phyloP scores from a whole-genome alignment of 768 basidiomycete species.

The Lactarius hatsudake region DNA sequence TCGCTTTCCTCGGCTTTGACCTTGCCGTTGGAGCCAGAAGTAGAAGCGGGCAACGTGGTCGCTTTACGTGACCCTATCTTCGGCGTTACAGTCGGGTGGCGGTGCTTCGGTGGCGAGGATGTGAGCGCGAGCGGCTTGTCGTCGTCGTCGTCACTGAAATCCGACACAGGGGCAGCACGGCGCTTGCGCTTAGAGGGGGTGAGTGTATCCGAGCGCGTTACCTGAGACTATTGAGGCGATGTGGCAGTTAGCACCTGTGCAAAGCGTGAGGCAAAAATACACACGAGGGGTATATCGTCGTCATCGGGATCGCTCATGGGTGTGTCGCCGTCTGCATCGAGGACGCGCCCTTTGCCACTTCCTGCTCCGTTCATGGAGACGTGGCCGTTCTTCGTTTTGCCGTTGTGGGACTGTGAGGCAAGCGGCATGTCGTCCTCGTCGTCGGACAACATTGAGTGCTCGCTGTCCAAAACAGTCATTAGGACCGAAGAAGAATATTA shows the following conservation, averaged over 20 bases:
- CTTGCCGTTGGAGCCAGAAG: constrained; percentile 40
- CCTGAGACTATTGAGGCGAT: constrained; percentile 47
- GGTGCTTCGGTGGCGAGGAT: constrained; percentile 63
- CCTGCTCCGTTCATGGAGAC: constrained; percentile 39
- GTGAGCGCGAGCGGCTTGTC: constrained; percentile 73
- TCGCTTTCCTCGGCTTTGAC: constrained; percentile 36
- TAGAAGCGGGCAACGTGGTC: constrained; percentile 36
- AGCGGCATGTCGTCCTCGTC: constrained; percentile 53
- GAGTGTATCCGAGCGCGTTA: constrained; percentile 37
- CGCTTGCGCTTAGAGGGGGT: constrained; percentile 40
- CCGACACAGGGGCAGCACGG: constrained; percentile 22
- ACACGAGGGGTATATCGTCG: constrained; percentile 63
- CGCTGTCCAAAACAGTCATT: constrained; percentile 31
- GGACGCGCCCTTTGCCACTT: constrained; percentile 38
- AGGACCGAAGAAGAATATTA: not conserved
- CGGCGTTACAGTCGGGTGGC: constrained; percentile 38
- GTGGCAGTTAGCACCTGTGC: constrained; percentile 1
- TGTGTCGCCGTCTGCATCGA: constrained; percentile 40
- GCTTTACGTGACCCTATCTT: constrained; percentile 43
- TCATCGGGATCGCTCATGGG: constrained; percentile 64
- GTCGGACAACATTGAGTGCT: constrained; percentile 54
- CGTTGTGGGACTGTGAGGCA: constrained; percentile 37
- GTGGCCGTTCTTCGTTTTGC: constrained; percentile 38
- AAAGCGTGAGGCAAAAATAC: constrained; percentile 30
- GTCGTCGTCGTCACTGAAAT: constrained; percentile 53